Evolutionary conservation across 2,329 filamentous ascomycete genomes (phyloP), one percentile per base, ranked within the genome.

Genomic region (Scleromitrula shiraiana): DNA sequence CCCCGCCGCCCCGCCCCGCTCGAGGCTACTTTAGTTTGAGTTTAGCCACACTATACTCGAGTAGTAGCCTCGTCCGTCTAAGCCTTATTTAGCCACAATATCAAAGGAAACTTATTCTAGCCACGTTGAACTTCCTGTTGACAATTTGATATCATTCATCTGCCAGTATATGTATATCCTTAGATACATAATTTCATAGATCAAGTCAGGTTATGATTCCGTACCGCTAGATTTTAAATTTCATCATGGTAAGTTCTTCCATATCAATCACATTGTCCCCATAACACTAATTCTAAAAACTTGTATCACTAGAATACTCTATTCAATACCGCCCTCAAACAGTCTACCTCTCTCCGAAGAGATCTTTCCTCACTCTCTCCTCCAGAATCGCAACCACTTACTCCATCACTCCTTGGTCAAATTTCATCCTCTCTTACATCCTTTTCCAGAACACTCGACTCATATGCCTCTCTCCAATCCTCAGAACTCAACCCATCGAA

Each of bases 401-500:
- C 80, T 33, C 73, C 77, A 39, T 78, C 79, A 43, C 72, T 85
- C 10, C 82, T 74, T 67, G 83, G 84, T 62, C 85, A 88, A 67
- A 79, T 88, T 55, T 83, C 84, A n/a, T 83, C 82, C 17, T 86
- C 86, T 12, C 71, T 94, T 24, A 82, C 85, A 36, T 69, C 89
- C 51, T 89, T 98, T 66, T 80, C 85, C 39, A 88, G 93, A 52
- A 95, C 88, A 1, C 76, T 98, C 55, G 90, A 96, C 69, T 90
- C 96, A 64, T 98, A 98, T 72, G 80, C 85, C 61, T 77, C 78
- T 47, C 80, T 95, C 24, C 85, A 90, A 1, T 86, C 87, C 56
- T 86, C 91, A 60, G 93, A 98, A 67, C 80, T 95, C 26, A 90
- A 95, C 49, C 78, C 85, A 4, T 84, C 87, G 51, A 98, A 97